Conservation (phyloP, 352 stramenopile genomes). For the Plasmopara muralis region DNA sequence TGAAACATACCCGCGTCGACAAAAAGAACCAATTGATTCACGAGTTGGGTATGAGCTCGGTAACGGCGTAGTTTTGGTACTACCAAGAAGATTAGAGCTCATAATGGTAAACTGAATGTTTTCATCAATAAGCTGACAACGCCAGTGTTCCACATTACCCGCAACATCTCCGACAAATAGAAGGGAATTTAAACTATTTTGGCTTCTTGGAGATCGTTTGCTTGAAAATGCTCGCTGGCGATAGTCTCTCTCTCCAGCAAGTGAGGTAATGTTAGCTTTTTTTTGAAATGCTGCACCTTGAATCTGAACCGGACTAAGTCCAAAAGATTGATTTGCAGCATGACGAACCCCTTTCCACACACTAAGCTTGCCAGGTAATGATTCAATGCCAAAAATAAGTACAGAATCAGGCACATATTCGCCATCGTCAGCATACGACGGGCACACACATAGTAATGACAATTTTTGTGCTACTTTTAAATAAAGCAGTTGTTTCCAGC, state of each 20-base stretch:
- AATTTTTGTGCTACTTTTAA: slow-evolving; percentile 27
- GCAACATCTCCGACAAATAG: slow-evolving; percentile 62
- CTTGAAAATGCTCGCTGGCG: slow-evolving; percentile 70
- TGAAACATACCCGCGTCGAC: slow-evolving; percentile 30
- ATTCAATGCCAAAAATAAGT: slow-evolving; percentile 57
- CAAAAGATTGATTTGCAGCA: slow-evolving; percentile 32
- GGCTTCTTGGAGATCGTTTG: slow-evolving; percentile 19
- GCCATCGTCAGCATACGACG: slow-evolving; percentile 69
- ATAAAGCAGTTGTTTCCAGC: slow-evolving; percentile 48
- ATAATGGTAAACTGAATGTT: slow-evolving; percentile 72
- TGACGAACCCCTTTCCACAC: slow-evolving; percentile 58
- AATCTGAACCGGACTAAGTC: slow-evolving; percentile 43
- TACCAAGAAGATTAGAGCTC: slow-evolving; percentile 31
- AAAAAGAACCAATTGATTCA: slow-evolving; percentile 20
- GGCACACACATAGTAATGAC: slow-evolving; percentile 55
- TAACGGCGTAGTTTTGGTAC: slow-evolving; percentile 5
- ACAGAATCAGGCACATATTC: slow-evolving; percentile 65
- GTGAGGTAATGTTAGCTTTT: slow-evolving; percentile 62
- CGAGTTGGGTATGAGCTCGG: slow-evolving; percentile 3
- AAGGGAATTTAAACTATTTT: slow-evolving; percentile 56
- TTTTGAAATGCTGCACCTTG: slow-evolving; percentile 36
- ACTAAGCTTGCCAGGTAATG: slow-evolving; percentile 39
- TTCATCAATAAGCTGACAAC: slow-evolving; percentile 44
- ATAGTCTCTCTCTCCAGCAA: slow-evolving; percentile 74
- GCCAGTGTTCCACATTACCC: slow-evolving; percentile 68